phyloP scores from a whole-genome alignment of 306 rosid species.

The Ziziphus jujuba region DNA sequence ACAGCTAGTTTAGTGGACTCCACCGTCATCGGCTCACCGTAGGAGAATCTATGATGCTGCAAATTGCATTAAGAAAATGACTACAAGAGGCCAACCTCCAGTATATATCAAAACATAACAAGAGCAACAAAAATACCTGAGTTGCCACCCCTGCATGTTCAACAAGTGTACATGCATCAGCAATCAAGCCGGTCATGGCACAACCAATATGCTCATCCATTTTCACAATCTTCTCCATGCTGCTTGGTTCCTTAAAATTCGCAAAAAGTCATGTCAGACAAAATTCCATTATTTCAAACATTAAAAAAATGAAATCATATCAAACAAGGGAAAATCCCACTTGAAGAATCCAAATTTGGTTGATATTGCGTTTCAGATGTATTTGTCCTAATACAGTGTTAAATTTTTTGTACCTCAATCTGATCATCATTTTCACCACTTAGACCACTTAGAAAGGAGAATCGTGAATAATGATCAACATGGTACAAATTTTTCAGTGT shows the following conservation, averaged over 20 bases:
- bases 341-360: too few species aligned
- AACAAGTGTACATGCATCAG: slow-evolving; percentile 98
- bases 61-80: slow-evolving; percentile 26
- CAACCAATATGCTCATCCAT: slow-evolving; percentile 93
- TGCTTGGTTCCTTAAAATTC: slow-evolving; percentile 91
- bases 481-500: too few species aligned
- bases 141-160: slow-evolving; percentile 99
- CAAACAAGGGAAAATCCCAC: not conserved
- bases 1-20: slow-evolving; percentile 98
- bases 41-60: slow-evolving; percentile 96
- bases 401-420: too few species aligned
- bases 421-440: too few species aligned
- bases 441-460: too few species aligned
- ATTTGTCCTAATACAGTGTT: too few species aligned
- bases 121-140: slow-evolving; percentile 49
- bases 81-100: slow-evolving; percentile 3
- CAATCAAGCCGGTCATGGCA: slow-evolving; percentile 98
- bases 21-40: slow-evolving; percentile 95
- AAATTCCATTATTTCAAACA: not conserved
- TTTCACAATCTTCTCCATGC: slow-evolving; percentile 97
- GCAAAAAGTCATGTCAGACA: slow-evolving; percentile 4
- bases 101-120: slow-evolving; percentile 3
- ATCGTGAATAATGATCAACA: too few species aligned
- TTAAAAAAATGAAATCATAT: not conserved
- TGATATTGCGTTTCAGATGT: too few species aligned